Base-by-base conservation (phyloP, 352 stramenopile species). In the Phytophthora pistaciae region DNA sequence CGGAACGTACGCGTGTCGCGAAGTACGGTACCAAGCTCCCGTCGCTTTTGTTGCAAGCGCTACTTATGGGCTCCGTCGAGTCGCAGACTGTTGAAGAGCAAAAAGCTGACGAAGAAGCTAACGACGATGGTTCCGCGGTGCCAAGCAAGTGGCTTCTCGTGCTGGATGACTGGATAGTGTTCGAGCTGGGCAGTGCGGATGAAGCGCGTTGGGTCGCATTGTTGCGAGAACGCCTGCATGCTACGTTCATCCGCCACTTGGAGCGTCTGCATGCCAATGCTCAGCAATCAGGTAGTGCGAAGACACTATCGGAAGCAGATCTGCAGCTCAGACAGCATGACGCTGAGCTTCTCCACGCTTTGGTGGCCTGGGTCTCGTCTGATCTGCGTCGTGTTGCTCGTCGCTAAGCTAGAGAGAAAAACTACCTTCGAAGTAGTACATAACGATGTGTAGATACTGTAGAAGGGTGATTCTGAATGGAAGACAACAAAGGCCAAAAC, bases 91-190 rank as follows among this genome's bases (percentile, higher is more conserved):
- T 79, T 3, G 82, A 91, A 33, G 72, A 78, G 14, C 64, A 76
- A 9, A 29, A 61, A 13, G 58, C 66, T 38, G 54, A 52, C 0
- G 60, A 68, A 11, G 74, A 77, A 9, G 40, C 27, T 21, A 56
- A 57, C 20, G 52, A 53, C 10, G 53, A 64, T 50, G 56, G n/a
- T 6, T 33, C 71, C 21, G 53, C 53, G 6, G 50, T 29, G 1
- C 5, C 55, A 53, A 64, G 52, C 18, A 78, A 79, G 33, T 90
- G 79, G 82, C 68, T 82, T 9, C 70, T 94, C 14, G 78, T 92
- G 25, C 68, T 93, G 14, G 88, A 95, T 70, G 80, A 92, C 54
- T 95, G 88, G 88, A 72, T 94, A 42, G 80, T 92, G 23, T 93
- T 92, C 38, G 75, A 91, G 56, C 50, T 92, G 20, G 55, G 56